phyloP scores from a whole-genome alignment of 2,329 filamentous ascomycete species.

The Fusarium lyarnte region DNA sequence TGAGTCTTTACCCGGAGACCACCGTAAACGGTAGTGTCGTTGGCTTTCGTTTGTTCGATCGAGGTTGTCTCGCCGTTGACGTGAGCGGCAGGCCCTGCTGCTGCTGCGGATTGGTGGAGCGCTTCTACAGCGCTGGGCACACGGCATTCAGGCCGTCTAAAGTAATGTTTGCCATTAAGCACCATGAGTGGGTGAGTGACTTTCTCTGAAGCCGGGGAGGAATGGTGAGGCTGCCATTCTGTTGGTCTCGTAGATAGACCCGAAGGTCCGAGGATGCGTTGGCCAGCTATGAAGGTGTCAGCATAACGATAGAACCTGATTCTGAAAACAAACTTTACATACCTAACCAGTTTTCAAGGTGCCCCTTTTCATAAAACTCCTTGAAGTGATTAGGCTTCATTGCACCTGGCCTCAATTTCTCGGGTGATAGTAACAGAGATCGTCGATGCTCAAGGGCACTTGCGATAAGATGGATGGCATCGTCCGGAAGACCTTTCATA shows the following conservation, averaged over 20 bases:
- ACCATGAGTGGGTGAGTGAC: constrained; percentile 28
- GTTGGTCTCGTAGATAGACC: constrained; percentile 45
- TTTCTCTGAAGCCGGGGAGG: constrained; percentile 32
- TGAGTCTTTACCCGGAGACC: neutral
- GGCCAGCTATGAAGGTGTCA: constrained; percentile 43
- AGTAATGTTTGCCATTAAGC: constrained; percentile 42
- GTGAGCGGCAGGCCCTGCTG: constrained; percentile 34
- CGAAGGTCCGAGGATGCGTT: constrained; percentile 39
- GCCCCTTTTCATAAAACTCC: constrained; percentile 39
- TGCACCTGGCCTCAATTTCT: neutral
- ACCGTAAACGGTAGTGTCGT: neutral
- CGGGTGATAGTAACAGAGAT: constrained; percentile 37
- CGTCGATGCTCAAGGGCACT: constrained; percentile 49
- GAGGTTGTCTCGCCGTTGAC: constrained; percentile 1
- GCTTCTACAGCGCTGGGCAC: constrained; percentile 39
- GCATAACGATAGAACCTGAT: neutral
- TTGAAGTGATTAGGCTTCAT: constrained; percentile 41
- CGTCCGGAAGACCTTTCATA: constrained; percentile 42
- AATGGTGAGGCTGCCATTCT: constrained; percentile 26
- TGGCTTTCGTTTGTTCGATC: neutral
- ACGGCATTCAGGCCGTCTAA: constrained; percentile 9
- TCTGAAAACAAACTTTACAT: constrained; percentile 7
- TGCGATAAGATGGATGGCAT: constrained; percentile 41
- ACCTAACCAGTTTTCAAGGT: constrained; percentile 52
- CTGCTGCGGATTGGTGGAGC: constrained; percentile 44